Base-by-base conservation (phyloP, 2,329 filamentous ascomycete species). In the Coniochaeta hoffmannii region DNA sequence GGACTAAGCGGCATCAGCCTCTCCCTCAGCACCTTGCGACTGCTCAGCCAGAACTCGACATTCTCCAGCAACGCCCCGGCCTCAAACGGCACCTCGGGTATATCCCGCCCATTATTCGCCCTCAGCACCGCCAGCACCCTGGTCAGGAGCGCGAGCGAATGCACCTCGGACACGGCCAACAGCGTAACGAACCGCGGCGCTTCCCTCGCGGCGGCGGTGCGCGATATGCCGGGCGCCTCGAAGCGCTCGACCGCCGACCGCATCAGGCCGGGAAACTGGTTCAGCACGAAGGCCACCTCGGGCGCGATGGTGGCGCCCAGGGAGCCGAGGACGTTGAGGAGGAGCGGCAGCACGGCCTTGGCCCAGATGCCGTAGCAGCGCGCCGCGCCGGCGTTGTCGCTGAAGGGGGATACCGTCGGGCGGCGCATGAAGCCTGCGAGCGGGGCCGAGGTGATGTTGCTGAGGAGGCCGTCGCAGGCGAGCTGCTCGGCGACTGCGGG, bases 311-410 rank as follows among this genome's bases (percentile, higher is more conserved):
- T 88, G 1, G 85, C 80, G 11, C 91, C 90, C 17, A 99, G 83
- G 11, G 89, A 85, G 57, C 87, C 84, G 19, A 99, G 80, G 28
- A 99, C 78, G 68, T 97, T 97, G 46, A 99, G 80, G 58, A 93
- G 87, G 17, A 99, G 75, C 0, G 94, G 94, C 3, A 99, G 77
- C 56, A 97, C 81, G 1, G 90, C 94, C 61, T 89, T 88, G 19
- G 85, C 84, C 94, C 94, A 99, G 64, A 97, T 92, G 53, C 82
- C 81, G 73, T 96, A 96, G 65, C 96, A 85, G 26, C 93, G 85
- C 59, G 85, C 82, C 0, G 81, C 73, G 1, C 86, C 79, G 3
- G 83, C 77, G 14, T 82, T 82, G 6, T 89, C 81, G 46, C 94
- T 88, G 60, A 95, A 91, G 0, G 92, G 91, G 2, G 88, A 88